These are phyloP conservation scores for Flaveria brownii DNA, from an alignment of 129 eudicot species.

Conservation along the genomic window DNA sequence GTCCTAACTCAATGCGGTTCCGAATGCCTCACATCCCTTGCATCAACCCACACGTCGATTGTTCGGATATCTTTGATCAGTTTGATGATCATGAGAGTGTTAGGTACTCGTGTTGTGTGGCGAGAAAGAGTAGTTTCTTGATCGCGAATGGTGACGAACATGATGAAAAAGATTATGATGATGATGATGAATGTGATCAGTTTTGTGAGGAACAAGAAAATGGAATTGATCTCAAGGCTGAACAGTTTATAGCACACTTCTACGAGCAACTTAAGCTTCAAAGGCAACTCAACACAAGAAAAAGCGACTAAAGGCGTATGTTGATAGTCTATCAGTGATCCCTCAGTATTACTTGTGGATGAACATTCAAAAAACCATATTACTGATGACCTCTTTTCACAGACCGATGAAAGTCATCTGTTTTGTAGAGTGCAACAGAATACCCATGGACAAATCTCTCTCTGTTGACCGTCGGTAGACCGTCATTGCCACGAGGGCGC, in stretches of 20 bases:
- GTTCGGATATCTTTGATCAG: constrained; percentile 44
- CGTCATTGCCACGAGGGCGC: too few relatives aligned
- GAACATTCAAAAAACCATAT: too few relatives aligned
- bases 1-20: constrained; percentile 72
- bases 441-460: too few relatives aligned
- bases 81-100: constrained; percentile 10
- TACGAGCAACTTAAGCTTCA: constrained; percentile 79
- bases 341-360: too few relatives aligned
- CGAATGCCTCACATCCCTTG: constrained; percentile 73
- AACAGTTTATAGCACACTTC: constrained; percentile 72
- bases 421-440: too few relatives aligned
- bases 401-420: too few relatives aligned
- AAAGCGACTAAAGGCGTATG: background rate
- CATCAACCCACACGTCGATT: constrained; percentile 50
- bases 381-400: too few relatives aligned
- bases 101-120: constrained; percentile 20
- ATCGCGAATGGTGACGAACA: constrained; percentile 18
- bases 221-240: constrained; percentile 68
- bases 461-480: too few relatives aligned
- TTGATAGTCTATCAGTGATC: too few relatives aligned
- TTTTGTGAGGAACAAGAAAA: constrained; percentile 36
- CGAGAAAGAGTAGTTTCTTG: constrained; percentile 47
- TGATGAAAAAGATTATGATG: background rate
- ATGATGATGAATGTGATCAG: background rate
- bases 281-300: constrained; percentile 40